Evolutionary conservation across 2,329 filamentous ascomycete genomes (phyloP).

Genomic region (Curvularia sp.): DNA sequence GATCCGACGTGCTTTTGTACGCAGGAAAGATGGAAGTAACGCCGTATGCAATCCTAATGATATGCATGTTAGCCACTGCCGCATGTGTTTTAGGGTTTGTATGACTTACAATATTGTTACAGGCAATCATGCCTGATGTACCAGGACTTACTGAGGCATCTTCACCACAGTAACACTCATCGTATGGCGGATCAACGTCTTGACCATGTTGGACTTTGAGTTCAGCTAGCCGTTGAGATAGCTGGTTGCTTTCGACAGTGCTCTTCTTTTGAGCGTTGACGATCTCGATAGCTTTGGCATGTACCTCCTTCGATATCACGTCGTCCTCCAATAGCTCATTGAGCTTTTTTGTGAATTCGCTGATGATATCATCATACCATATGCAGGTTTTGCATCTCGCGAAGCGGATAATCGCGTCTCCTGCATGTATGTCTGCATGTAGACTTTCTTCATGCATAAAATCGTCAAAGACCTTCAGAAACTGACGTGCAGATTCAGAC

Average conservation of each 20-base stretch:
- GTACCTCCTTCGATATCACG: conserved; percentile 36
- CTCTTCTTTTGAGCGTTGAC: conserved; percentile 8
- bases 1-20: conserved; percentile 16
- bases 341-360: conserved; percentile 45
- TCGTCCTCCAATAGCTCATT: conserved; percentile 40
- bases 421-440: conserved; percentile 41
- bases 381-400: conserved; percentile 34
- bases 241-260: not conserved
- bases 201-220: conserved; percentile 12
- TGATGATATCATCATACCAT: conserved; percentile 26
- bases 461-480: conserved; percentile 49
- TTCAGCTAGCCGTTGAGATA: conserved; percentile 11
- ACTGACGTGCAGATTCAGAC: conserved; percentile 33
- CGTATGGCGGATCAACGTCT: conserved; percentile 17
- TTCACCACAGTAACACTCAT: conserved; percentile 30
- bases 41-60: conserved; percentile 31
- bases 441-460: conserved; percentile 50
- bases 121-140: conserved; percentile 21
- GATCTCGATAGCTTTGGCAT: conserved; percentile 25
- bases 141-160: conserved; percentile 20
- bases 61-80: not conserved
- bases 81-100: not conserved
- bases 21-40: conserved; percentile 32
- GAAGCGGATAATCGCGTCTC: conserved; percentile 53
- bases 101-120: conserved; percentile 27